Base-by-base conservation (phyloP, 106 monocot species). In the Amphibolis antarctica region DNA sequence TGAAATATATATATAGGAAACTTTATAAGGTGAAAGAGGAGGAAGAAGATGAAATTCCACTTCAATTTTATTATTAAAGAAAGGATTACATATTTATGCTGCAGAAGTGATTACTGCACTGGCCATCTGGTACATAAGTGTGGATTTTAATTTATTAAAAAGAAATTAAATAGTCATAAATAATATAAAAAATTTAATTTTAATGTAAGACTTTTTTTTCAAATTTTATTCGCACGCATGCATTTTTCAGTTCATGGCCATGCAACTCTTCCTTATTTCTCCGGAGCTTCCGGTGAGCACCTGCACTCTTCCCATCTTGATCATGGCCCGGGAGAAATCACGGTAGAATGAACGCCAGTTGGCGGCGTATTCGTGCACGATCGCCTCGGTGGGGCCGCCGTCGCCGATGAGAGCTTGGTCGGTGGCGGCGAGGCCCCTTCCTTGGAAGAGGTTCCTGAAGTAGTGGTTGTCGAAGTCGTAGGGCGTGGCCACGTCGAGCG, bases 291-390 rank as follows among this genome's bases (percentile, higher is more conserved):
- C 81, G 74, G 21, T 75, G 75, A 44, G 86, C 73, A 27, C 82
- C 73, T 19, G 81, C 65, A 87, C 87, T 42, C 87, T 81, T 25
- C 92, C 86, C 92, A 92, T 84, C 75, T 77, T 92, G 53, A 84
- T 84, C 84, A 92, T 92, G 5, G 92, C 83, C 55, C 70, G 81
- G 1, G 86, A 67, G 65, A 92, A 92, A 22, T 92, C 78, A n/a
- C 72, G 72, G 73, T 83, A 92, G 77, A 92, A 92, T 17, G 64
- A 22, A 0, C 55, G 23, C 0, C 74, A 54, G 42, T 82, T 80
- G 0, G 52, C 51, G 30, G 79, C 74, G 27, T 86, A 92, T 47
- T 70, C 67, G 46, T 62, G 63, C 9, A 92, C 86, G 13, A 87
- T 66, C 29, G 61, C 50, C 1, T 81, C 66, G 0, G 92, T 87